These are phyloP conservation scores for Vigna hirtella DNA, from an alignment of 306 rosid genomes.

Conservation along the genomic window DNA sequence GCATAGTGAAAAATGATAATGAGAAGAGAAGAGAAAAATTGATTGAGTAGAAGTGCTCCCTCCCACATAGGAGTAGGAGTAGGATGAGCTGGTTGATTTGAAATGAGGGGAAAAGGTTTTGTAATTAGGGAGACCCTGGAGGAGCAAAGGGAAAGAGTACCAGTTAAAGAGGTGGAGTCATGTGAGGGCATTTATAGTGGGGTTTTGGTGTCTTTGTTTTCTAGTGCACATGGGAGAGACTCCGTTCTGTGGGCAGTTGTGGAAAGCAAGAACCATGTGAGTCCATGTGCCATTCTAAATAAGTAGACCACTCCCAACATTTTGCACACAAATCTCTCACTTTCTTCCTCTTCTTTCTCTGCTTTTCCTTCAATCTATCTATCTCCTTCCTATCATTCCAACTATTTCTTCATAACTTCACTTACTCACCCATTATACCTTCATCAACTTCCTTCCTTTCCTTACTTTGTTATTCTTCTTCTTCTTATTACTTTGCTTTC, in stretches of 20 bases:
- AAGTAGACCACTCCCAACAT: slow-evolving; percentile 51
- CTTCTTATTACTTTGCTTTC: slow-evolving; percentile 18
- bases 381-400: slow-evolving; percentile 2
- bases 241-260: slow-evolving; percentile 51
- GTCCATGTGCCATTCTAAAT: slow-evolving; percentile 75
- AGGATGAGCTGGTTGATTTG: slow-evolving; percentile 70
- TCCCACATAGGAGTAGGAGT: slow-evolving; percentile 14
- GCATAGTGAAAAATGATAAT: neutral
- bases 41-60: neutral
- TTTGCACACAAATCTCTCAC: slow-evolving; percentile 41
- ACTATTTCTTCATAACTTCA: slow-evolving; percentile 26
- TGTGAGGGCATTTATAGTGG: slow-evolving; percentile 81
- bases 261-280: slow-evolving; percentile 70
- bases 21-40: neutral
- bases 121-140: slow-evolving; percentile 40
- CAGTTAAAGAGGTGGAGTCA: slow-evolving; percentile 53
- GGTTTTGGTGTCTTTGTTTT: slow-evolving; percentile 61
- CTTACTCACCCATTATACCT: slow-evolving; percentile 28
- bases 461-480: neutral
- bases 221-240: slow-evolving; percentile 73
- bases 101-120: slow-evolving; percentile 46
- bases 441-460: slow-evolving; percentile 16
- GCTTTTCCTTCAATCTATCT: neutral
- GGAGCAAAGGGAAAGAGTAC: slow-evolving; percentile 50
- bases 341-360: neutral